Conservation (phyloP, 495 filamentous ascomycete species). For the Cercophora scortea region DNA sequence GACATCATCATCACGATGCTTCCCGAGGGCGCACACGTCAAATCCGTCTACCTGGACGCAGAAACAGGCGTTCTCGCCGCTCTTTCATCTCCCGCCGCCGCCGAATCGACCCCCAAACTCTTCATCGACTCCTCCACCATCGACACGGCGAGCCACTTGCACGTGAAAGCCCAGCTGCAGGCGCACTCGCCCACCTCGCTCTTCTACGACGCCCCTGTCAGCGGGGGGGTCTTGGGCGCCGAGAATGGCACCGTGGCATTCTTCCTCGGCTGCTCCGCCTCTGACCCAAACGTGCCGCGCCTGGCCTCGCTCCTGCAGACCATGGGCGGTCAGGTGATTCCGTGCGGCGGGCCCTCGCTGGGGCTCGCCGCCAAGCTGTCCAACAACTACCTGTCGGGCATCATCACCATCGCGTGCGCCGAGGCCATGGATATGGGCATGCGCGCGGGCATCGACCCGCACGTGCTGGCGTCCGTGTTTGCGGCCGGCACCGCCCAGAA, state of each 20-base stretch:
- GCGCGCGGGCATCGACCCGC: constrained; percentile 40
- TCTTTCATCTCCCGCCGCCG: background rate
- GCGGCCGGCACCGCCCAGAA: constrained; percentile 44
- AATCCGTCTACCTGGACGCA: constrained; percentile 26
- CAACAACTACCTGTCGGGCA: constrained; percentile 47
- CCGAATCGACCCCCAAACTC: constrained; percentile 7
- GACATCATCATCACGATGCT: constrained; percentile 30
- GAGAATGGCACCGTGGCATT: constrained; percentile 38
- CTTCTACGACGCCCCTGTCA: constrained; percentile 25
- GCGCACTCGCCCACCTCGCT: constrained; percentile 8
- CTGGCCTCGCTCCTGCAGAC: constrained; percentile 22
- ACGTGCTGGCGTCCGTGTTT: constrained; percentile 40
- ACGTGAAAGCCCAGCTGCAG: constrained; percentile 15
- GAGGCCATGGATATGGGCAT: constrained; percentile 53
- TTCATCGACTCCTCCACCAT: constrained; percentile 38
- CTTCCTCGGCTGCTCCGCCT: constrained; percentile 15
- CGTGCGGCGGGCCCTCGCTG: constrained; percentile 42
- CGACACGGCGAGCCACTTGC: constrained; percentile 23
- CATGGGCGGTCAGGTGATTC: constrained; percentile 42
- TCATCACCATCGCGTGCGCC: constrained; percentile 44
- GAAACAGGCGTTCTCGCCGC: constrained; percentile 22
- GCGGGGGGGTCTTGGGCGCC: constrained; percentile 33
- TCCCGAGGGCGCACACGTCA: constrained; percentile 29
- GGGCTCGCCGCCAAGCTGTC: constrained; percentile 48
- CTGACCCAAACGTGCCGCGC: constrained; percentile 6